Evolutionary conservation across 2,329 filamentous ascomycete species (phyloP).

Genomic region (Fusarium sp.): DNA sequence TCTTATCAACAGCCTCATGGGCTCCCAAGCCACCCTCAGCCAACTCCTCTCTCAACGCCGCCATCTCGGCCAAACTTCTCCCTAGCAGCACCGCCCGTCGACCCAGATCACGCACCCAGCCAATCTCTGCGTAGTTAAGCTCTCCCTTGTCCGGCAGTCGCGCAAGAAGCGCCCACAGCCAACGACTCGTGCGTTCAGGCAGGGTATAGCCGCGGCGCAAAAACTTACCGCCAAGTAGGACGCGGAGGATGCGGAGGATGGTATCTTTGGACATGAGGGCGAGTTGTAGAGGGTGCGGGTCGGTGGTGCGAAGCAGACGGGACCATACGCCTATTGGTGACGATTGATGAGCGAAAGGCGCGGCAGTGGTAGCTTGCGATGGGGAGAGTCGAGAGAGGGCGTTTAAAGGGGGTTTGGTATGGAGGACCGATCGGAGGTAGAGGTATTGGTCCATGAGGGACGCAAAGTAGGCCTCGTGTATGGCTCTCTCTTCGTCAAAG

Average conservation of each 20-base stretch:
- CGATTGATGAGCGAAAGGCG: slow-evolving; percentile 63
- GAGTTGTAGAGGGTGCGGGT: slow-evolving; percentile 70
- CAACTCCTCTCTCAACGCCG: slow-evolving; percentile 58
- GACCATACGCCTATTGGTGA: slow-evolving; percentile 65
- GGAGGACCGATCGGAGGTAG: slow-evolving; percentile 72
- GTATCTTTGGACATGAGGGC: slow-evolving; percentile 75
- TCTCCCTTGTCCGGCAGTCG: slow-evolving; percentile 80
- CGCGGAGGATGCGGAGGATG: slow-evolving; percentile 73
- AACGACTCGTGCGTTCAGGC: slow-evolving; percentile 77
- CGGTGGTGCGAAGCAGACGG: slow-evolving; percentile 61
- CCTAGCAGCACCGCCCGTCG: slow-evolving; percentile 77
- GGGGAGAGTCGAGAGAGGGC: slow-evolving; percentile 65
- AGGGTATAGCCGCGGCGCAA: slow-evolving; percentile 70
- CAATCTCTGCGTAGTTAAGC: slow-evolving; percentile 80
- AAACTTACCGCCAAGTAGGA: slow-evolving; percentile 74
- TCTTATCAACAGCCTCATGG: slow-evolving; percentile 61
- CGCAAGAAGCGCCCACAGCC: slow-evolving; percentile 88
- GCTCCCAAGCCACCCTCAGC: slow-evolving; percentile 56
- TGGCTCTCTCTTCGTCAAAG: slow-evolving; percentile 47
- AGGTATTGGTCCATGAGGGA: slow-evolving; percentile 75
- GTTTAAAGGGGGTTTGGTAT: slow-evolving; percentile 64
- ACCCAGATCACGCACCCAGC: slow-evolving; percentile 81
- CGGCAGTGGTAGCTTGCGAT: slow-evolving; percentile 67
- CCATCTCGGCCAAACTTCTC: slow-evolving; percentile 65
- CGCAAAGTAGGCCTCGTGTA: slow-evolving; percentile 75